Base-by-base conservation (phyloP, 177 flowering plant species). In the Vitis hybrid region DNA sequence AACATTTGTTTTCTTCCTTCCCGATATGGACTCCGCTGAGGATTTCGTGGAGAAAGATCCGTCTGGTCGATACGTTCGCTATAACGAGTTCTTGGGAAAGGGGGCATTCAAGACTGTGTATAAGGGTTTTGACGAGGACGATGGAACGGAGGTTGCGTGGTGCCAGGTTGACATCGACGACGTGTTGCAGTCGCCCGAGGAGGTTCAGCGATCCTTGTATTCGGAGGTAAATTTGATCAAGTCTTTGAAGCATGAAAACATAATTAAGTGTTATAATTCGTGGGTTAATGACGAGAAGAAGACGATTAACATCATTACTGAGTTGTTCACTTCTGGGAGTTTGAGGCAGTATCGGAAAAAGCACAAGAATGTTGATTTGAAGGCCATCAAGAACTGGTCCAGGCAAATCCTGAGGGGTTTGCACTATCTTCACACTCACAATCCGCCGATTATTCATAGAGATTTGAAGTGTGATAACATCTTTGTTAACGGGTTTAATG, bases 311-410 rank as follows among this genome's bases (percentile, higher is more conserved):
- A 63, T 72, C 69, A 76, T 76, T 17, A 76, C 75, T 4, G 75
- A 76, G 50, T 55, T 68, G 46, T 76, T 67, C 60, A 71, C 75
- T 4, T 71, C 79, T 11, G 78, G 74, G 30, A 66, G 57, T 67
- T 50, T 76, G 64, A 58, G 79, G 35, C 21, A 64, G 68, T 76
- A 65, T 51, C 14, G 73, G 49, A 65, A 35, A 30, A 70, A 55
- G 27, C 73, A 75, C 54, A 70, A 61, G 64, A n/a, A 57, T 53
- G 73, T 74, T 13, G 67, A 66, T 27, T 15, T 65, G 7, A 66
- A 61, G 58, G 78, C 72, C 17, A 72, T 76, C 48, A 76, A 76
- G 72, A 76, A 67, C 14, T 76, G 79, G 79, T 68, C 75, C 2
- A 56, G 79, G 41, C 79, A 76, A 54, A 71, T 76, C 27, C 63